phyloP scores from a whole-genome alignment of 257 asterid species.

The Solanum pinnatisectum region DNA sequence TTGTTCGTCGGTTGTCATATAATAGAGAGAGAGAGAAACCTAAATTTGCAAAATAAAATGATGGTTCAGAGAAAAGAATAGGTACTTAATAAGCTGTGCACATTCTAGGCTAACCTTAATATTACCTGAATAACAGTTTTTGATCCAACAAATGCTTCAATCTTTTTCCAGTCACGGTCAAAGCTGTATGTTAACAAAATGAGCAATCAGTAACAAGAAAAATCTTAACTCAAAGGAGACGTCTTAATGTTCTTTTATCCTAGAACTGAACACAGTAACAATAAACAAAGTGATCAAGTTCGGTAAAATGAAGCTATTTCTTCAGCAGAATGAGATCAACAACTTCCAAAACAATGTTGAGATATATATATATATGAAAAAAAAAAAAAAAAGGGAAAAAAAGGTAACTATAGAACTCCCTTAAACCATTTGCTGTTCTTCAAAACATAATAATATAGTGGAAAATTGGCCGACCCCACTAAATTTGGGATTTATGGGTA shows the following conservation, averaged over 20 bases:
- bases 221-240: not conserved
- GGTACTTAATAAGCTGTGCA: not conserved
- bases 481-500: not conserved
- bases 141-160: constrained; percentile 91
- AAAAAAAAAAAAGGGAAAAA: not conserved
- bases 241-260: not conserved
- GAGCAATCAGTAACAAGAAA: not conserved
- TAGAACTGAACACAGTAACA: not conserved
- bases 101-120: not conserved
- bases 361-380: not conserved
- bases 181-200: constrained; percentile 30
- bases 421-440: not conserved
- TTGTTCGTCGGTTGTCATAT: not conserved
- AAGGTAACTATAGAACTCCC: not conserved
- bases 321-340: not conserved
- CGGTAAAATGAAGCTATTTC: not conserved
- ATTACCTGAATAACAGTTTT: constrained; percentile 87
- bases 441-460: not conserved
- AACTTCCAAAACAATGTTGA: not conserved
- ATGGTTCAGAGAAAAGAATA: not conserved
- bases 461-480: not conserved
- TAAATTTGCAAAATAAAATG: not conserved
- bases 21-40: not conserved
- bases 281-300: not conserved
- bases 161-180: constrained; percentile 97